These are phyloP conservation scores for Russula vinacea DNA, from an alignment of 768 basidiomycete species.

Conservation along the genomic window DNA sequence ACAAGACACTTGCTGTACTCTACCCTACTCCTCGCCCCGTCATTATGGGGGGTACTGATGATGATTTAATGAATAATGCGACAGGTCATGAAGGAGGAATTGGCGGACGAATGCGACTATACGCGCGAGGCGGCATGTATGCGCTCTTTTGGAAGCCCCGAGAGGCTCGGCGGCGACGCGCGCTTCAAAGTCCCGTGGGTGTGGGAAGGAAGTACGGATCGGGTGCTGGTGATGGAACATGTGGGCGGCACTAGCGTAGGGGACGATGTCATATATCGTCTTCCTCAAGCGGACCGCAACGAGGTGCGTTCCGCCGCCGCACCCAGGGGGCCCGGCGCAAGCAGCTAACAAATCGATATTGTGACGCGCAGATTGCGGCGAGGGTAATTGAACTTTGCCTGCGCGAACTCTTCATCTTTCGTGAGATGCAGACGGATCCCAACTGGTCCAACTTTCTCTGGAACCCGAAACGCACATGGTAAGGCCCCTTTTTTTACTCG, in stretches of 20 bases:
- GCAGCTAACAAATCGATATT: not conserved
- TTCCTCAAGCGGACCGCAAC: slow-evolving; percentile 65
- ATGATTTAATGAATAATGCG: not conserved
- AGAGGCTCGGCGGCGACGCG: slow-evolving; percentile 52
- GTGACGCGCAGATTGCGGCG: slow-evolving; percentile 64
- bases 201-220: slow-evolving; percentile 74
- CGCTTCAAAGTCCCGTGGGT: slow-evolving; percentile 85
- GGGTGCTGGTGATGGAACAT: slow-evolving; percentile 86
- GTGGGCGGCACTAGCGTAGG: slow-evolving; percentile 82
- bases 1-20: slow-evolving; percentile 75
- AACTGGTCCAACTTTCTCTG: slow-evolving; percentile 99
- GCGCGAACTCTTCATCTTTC: slow-evolving; percentile 85
- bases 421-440: slow-evolving; percentile 97
- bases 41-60: slow-evolving; percentile 7
- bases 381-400: slow-evolving; percentile 83
- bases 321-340: not conserved
- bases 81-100: slow-evolving; percentile 85
- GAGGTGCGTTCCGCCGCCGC: slow-evolving; percentile 49
- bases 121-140: slow-evolving; percentile 74
- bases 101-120: slow-evolving; percentile 93
- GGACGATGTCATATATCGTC: slow-evolving; percentile 49
- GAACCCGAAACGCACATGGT: slow-evolving; percentile 66
- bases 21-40: slow-evolving; percentile 32
- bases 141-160: slow-evolving; percentile 51
- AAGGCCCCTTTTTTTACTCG: slow-evolving; percentile 14